Evolutionary conservation across 345 rosid genomes (phyloP), one percentile per base, ranked within the genome.

Genomic region (Tarenaya hassleriana): DNA sequence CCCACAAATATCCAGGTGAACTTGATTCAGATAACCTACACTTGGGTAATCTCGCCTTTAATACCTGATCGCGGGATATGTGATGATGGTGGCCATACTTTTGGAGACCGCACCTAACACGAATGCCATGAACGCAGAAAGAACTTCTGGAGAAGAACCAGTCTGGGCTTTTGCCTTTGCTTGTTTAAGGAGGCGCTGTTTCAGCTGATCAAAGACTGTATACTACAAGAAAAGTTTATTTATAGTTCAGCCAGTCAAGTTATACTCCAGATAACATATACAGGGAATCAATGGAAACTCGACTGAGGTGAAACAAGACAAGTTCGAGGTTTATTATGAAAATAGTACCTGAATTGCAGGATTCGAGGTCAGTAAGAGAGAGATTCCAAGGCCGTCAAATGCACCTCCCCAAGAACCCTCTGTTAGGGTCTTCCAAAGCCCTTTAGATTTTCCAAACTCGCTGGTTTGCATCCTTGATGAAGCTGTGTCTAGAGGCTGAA

Each of bases 1-100:
- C 29, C 29, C 29, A 2, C 29, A 24, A 24, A 24, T 24, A 24
- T 2, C 29, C 29, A 2, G 3, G 29, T 24, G 29, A 24, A 24
- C 5, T 24, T 24, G 29, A 24, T 24, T 24, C 29, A 5, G 5
- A 24, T 24, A 24, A 24, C 5, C 29, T 24, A 24, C 29, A 24
- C 3, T 24, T 24, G 29, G 29, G 29, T 24, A 24, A 24, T 24
- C 29, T 2, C 5, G 2, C 29, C 5, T 24, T 14, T 50, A 4
- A 46, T 64, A 87, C 96, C 96, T 84, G 74, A 91, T 91, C 17
- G 96, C 96, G 9, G 98, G 98, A 66, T 88, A 91, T 34, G 98
- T 91, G 64, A 81, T 29, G 50, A 71, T 48, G 10, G 96, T 91
- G 9, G 98, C 96, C 40, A 77, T 61, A 56, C 94, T 80, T 75